phyloP scores from a whole-genome alignment of 495 filamentous ascomycete species.

The Podospora sp. region DNA sequence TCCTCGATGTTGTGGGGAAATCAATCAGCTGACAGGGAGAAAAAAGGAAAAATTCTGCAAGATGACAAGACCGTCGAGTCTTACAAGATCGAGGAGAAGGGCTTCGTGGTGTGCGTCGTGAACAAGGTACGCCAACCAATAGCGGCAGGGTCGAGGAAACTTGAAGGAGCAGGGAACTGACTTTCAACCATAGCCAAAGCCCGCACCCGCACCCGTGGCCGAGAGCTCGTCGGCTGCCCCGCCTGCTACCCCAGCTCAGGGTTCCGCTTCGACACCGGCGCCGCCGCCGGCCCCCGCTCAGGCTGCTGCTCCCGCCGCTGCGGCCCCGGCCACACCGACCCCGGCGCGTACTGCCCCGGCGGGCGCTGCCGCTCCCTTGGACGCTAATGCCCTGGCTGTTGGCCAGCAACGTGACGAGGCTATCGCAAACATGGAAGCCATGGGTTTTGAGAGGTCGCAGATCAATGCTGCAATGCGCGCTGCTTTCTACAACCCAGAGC shows the following conservation, averaged over 20 bases:
- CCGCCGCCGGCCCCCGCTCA: conserved; percentile 61
- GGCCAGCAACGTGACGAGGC: conserved; percentile 78
- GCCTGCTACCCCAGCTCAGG: conserved; percentile 71
- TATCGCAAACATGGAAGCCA: conserved; percentile 94
- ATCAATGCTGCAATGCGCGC: conserved; percentile 94
- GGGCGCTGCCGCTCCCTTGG: conserved; percentile 49
- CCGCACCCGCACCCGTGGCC: conserved; percentile 66
- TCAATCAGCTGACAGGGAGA: not conserved
- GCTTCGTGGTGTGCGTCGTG: conserved; percentile 96
- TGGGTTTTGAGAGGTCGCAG: conserved; percentile 86
- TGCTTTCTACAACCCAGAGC: conserved; percentile 94
- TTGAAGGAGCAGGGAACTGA: not conserved
- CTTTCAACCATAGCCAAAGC: conserved; percentile 36
- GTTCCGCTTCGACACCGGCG: conserved; percentile 60
- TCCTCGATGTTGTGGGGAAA: not conserved
- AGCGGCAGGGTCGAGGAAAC: not conserved
- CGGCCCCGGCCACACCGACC: conserved; percentile 70
- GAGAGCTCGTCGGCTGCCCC: conserved; percentile 54
- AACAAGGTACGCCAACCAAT: conserved; percentile 67
- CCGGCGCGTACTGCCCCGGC: conserved; percentile 50
- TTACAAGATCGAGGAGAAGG: conserved; percentile 99
- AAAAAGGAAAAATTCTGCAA: conserved; percentile 92
- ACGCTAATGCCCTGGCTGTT: conserved; percentile 80
- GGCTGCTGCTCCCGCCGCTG: conserved; percentile 56
- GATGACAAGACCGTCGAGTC: conserved; percentile 94